Base-by-base conservation (phyloP, 2,329 filamentous ascomycete species). In the Cryoendolithus antarcticus region DNA sequence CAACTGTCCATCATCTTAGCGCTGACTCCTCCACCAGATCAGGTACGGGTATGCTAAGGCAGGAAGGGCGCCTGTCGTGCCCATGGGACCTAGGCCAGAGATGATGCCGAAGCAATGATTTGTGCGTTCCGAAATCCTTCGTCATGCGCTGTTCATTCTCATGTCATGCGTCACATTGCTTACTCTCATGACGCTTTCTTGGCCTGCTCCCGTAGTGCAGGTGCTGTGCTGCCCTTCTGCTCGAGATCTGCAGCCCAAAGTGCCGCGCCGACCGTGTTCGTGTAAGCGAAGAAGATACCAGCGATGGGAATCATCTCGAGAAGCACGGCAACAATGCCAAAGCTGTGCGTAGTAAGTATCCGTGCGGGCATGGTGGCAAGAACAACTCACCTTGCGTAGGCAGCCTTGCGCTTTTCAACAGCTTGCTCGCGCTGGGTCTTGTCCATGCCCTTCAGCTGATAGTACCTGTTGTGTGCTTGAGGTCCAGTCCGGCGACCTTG, bases 201-300 rank as follows among this genome's bases (percentile, higher is more conserved):
- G 3, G 52, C 54, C 41, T 57, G 50, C 30, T 59, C 53, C 36
- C 50, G 48, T 29, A 62, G 44, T 24, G 45, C 53, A 15, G 54
- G 57, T 3, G 57, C 51, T 8, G 55, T 59, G 3, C 48, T 52
- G 9, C 49, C 44, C 9, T 46, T 48, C 35, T 51, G 44, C 47
- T 63, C 60, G 15, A 62, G 41, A 35, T 63, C 86, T 11, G 85
- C 83, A 31, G 89, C 88, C 86, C 86, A 95, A n/a, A 96, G 65
- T 6, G 89, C 89, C 39, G 88, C 89, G 6, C 86, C 89, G 42
- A 93, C 86, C 1, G 84, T 82, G 59, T 94, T 95, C 10, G 86
- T 94, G 59, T 93, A 95, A 1, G 82, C 73, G 55, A 94, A 93
- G 44, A 89, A 71, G 38, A 94, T 81, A 4, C 83, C 88, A 5